A percentile compares a stretch with the other conserved stretches of the same genome.
Conservation (phyloP, 1,139 yeast genomes). For the Torulaspora globosa region DNA sequence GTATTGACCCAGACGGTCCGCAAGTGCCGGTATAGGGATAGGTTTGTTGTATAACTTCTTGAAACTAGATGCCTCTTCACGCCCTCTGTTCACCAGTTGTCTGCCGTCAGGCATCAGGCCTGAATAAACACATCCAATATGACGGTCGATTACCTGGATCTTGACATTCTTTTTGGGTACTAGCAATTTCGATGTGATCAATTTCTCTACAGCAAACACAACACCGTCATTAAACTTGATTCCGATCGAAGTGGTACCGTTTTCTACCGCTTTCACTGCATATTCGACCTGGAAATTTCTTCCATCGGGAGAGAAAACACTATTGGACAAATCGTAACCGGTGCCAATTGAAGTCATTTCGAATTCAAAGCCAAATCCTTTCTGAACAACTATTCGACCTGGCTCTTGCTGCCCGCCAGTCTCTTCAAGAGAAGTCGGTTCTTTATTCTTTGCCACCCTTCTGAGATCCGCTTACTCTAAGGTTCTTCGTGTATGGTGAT, state of each 20-base stretch:
- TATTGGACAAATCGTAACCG: conserved; percentile 92
- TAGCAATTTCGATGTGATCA: conserved; percentile 77
- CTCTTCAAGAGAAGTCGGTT: conserved; percentile 1
- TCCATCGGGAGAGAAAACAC: conserved; percentile 86
- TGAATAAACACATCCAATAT: conserved; percentile 89
- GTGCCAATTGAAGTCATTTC: conserved; percentile 86
- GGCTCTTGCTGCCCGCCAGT: background rate
- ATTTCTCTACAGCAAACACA: conserved; percentile 93
- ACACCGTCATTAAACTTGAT: conserved; percentile 89
- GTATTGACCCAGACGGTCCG: conserved; percentile 84
- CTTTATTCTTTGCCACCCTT: conserved; percentile 19
- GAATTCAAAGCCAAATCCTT: background rate
- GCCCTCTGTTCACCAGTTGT: conserved; percentile 84
- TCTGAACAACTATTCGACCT: background rate
- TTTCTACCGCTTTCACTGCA: conserved; percentile 96
- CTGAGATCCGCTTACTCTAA: conserved; percentile 4
- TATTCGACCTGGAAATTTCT: conserved; percentile 98
- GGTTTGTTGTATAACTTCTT: conserved; percentile 72
- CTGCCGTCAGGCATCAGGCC: conserved; percentile 97
- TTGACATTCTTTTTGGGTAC: conserved; percentile 87
- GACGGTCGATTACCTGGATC: conserved; percentile 89
- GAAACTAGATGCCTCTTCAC: conserved; percentile 85
- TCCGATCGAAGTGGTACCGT: conserved; percentile 93
- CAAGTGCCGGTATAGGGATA: conserved; percentile 74
- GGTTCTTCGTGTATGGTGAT: conserved; percentile 8